Conservation (phyloP, 75 land plant genomes). For the Chamaecyparis obtusa region DNA sequence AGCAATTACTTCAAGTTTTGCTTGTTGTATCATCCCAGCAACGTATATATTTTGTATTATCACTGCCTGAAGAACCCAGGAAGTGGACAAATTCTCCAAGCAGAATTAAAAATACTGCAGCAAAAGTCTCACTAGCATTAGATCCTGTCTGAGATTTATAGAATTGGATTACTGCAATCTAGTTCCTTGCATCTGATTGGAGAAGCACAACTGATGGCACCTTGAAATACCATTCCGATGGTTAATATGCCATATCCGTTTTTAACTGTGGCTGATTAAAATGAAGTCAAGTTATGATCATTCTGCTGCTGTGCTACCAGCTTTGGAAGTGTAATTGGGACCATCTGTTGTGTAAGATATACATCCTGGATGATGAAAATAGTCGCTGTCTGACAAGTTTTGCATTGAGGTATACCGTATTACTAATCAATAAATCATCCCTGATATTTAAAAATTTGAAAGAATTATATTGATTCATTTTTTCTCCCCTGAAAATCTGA, state of each 20-base stretch:
- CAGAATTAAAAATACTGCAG: slow-evolving; percentile 87
- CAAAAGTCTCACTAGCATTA: slow-evolving; percentile 60
- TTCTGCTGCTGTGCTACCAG: too few relatives aligned
- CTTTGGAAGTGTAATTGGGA: slow-evolving; percentile 89
- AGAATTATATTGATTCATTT: slow-evolving; percentile 39
- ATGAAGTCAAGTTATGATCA: slow-evolving; percentile 51
- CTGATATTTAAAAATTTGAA: slow-evolving; percentile 48
- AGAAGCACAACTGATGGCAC: slow-evolving; percentile 83
- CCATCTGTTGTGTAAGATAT: slow-evolving; percentile 63
- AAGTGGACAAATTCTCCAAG: slow-evolving; percentile 89
- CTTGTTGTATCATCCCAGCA: slow-evolving; percentile 80
- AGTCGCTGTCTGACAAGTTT: slow-evolving; percentile 62
- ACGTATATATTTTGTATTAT: slow-evolving; percentile 47
- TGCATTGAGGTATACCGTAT: slow-evolving; percentile 48
- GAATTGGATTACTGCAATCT: slow-evolving; percentile 71
- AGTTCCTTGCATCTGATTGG: slow-evolving; percentile 54
- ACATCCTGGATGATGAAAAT: slow-evolving; percentile 55
- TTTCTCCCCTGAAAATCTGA: slow-evolving; percentile 27
- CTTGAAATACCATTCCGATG: slow-evolving; percentile 79
- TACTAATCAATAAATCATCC: slow-evolving; percentile 54
- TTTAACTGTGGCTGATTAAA: slow-evolving; percentile 63
- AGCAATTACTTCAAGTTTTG: slow-evolving; percentile 70
- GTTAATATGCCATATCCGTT: slow-evolving; percentile 57
- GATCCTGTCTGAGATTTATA: slow-evolving; percentile 85
- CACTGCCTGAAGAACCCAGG: slow-evolving; percentile 42